Evolutionary conservation across 2,329 filamentous ascomycete genomes (phyloP).

Genomic region (Grosmannia clavigera): DNA sequence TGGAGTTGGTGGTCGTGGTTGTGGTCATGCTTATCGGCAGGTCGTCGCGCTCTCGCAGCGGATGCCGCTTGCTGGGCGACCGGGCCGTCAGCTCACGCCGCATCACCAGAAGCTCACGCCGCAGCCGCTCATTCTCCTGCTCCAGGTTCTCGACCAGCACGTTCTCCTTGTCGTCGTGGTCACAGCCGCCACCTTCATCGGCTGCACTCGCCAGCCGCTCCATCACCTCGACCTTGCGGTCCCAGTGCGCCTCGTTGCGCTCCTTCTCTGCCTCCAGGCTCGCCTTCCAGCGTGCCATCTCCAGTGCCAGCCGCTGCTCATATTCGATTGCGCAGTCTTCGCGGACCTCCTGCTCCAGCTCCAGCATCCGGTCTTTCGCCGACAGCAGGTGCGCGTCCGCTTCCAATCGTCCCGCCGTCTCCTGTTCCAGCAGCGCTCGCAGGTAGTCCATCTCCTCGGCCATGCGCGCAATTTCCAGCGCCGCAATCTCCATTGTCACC

Average conservation of each 20-base stretch:
- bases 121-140: constrained; percentile 57
- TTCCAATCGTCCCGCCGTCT: constrained; percentile 56
- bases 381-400: constrained; percentile 62
- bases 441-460: constrained; percentile 66
- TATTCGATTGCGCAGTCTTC: constrained; percentile 85
- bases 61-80: constrained; percentile 49
- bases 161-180: constrained; percentile 47
- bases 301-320: constrained; percentile 61
- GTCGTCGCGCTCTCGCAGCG: constrained; percentile 42
- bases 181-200: constrained; percentile 30
- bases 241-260: constrained; percentile 70
- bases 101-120: constrained; percentile 50
- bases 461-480: constrained; percentile 70
- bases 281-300: constrained; percentile 70
- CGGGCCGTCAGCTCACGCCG: constrained; percentile 52
- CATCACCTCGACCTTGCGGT: constrained; percentile 61
- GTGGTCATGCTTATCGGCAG: constrained; percentile 12
- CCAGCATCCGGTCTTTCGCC: constrained; percentile 51
- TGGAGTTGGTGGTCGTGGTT: too few species aligned
- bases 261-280: constrained; percentile 70
- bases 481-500: constrained; percentile 70
- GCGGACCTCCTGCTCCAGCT: constrained; percentile 70
- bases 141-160: constrained; percentile 51
- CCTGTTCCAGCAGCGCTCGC: constrained; percentile 54
- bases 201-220: constrained; percentile 23